A percentile compares a stretch with the other conserved stretches of the same genome.
phyloP scores from a whole-genome alignment of 2,329 filamentous ascomycete species.

The Fonsecaea multimorphosa region DNA sequence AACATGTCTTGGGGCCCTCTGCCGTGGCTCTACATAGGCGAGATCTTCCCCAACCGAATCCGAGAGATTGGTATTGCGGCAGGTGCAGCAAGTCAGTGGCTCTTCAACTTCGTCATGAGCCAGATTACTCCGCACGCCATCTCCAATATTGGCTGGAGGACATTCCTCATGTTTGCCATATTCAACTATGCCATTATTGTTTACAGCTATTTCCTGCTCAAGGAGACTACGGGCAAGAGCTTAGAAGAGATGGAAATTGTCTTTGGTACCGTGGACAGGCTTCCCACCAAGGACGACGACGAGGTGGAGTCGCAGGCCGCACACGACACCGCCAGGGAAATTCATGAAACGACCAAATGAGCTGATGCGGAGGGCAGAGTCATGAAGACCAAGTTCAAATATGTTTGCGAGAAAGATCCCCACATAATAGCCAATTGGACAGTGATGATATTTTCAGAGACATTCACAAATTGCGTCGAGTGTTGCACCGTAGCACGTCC shows the following conservation, averaged over 20 bases:
- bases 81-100: constrained; percentile 50
- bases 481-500: not conserved
- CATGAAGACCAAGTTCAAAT: not conserved
- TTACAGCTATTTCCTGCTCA: constrained; percentile 53
- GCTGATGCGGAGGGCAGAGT: not conserved
- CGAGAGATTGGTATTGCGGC: constrained; percentile 49
- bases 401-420: not conserved
- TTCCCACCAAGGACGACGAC: constrained; percentile 33
- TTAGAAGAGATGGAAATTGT: constrained; percentile 55
- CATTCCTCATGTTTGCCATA: constrained; percentile 59
- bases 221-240: constrained; percentile 51
- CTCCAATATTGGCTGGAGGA: constrained; percentile 55
- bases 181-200: constrained; percentile 56
- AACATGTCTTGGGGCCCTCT: constrained; percentile 51
- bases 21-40: constrained; percentile 46
- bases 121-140: constrained; percentile 53
- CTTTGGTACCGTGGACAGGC: constrained; percentile 40
- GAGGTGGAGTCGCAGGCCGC: constrained; percentile 28
- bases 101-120: constrained; percentile 51
- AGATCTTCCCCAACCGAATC: constrained; percentile 47
- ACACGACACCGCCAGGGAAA: constrained; percentile 15
- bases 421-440: too few species aligned
- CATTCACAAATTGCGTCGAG: not conserved
- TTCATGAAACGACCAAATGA: constrained; percentile 26
- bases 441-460: not conserved